phyloP scores from a whole-genome alignment of 441 rosid genomes.

The Aquilaria agallochum region DNA sequence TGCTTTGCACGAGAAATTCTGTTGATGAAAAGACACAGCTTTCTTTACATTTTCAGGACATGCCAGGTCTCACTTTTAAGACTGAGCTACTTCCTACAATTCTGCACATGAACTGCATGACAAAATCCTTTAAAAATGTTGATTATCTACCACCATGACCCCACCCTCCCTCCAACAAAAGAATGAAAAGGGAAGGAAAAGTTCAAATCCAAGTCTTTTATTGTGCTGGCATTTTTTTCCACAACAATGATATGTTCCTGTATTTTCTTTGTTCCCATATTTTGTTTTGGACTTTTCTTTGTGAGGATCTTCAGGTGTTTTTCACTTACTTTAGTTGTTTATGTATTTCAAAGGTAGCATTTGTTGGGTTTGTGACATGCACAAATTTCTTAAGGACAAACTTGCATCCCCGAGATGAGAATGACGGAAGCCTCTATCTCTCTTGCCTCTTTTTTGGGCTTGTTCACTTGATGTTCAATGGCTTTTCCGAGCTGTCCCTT shows the following conservation, averaged over 20 bases:
- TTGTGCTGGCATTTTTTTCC: too few relatives aligned
- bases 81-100: not conserved
- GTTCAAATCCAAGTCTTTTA: too few relatives aligned
- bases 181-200: not conserved
- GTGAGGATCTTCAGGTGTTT: conserved; percentile 4
- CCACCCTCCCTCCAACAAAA: not conserved
- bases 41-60: conserved; percentile 83
- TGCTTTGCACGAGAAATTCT: conserved; percentile 70
- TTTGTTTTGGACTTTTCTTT: not conserved
- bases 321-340: conserved; percentile 10
- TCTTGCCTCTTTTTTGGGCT: conserved; percentile 83
- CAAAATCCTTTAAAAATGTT: not conserved
- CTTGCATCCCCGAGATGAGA: conserved; percentile 74
- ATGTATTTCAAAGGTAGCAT: conserved; percentile 54
- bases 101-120: too few relatives aligned
- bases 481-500: conserved; percentile 78
- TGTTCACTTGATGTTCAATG: conserved; percentile 92
- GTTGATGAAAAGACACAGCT: conserved; percentile 63
- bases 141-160: not conserved
- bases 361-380: conserved; percentile 82
- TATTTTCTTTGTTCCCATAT: not conserved
- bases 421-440: conserved; percentile 64
- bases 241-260: not conserved
- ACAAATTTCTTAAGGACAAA: conserved; percentile 76
- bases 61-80: conserved; percentile 51